phyloP scores from a whole-genome alignment of 148 eudicot species.

The Rhododendron mucronatum region DNA sequence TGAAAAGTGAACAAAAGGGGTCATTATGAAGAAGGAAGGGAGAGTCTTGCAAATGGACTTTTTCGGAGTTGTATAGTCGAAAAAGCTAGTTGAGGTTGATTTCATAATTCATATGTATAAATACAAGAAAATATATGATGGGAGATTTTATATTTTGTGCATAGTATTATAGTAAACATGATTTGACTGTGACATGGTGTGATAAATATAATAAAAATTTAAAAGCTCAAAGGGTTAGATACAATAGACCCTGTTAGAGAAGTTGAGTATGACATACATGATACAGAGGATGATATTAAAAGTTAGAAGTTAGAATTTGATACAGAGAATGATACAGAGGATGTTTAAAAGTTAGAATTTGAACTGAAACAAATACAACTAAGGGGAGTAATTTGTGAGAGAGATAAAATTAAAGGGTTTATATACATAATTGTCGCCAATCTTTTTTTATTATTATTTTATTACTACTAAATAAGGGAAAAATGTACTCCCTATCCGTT shows the following conservation, averaged over 20 bases:
- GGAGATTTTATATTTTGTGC: neutral
- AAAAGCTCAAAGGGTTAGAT: neutral
- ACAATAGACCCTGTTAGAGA: too few relatives aligned
- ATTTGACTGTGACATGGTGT: neutral
- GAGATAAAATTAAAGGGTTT: neutral
- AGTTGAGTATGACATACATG: too few relatives aligned
- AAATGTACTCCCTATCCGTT: neutral
- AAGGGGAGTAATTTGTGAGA: neutral
- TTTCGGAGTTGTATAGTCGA: neutral
- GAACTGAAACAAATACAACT: neutral
- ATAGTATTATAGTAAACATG: neutral
- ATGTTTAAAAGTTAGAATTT: too few relatives aligned
- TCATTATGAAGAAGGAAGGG: neutral
- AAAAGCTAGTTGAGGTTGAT: neutral
- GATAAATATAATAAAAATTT: too few relatives aligned
- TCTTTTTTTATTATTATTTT: neutral
- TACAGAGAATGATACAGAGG: too few relatives aligned
- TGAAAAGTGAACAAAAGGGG: neutral
- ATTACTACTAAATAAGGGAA: neutral
- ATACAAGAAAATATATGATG: neutral
- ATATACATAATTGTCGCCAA: neutral
- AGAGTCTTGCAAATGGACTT: too few relatives aligned
- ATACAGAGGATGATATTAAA: too few relatives aligned
- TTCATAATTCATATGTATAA: neutral
- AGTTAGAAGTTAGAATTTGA: too few relatives aligned